These are phyloP conservation scores for Lodderomyces beijingensis DNA, from an alignment of 1,139 yeast genomes.

Conservation along the genomic window DNA sequence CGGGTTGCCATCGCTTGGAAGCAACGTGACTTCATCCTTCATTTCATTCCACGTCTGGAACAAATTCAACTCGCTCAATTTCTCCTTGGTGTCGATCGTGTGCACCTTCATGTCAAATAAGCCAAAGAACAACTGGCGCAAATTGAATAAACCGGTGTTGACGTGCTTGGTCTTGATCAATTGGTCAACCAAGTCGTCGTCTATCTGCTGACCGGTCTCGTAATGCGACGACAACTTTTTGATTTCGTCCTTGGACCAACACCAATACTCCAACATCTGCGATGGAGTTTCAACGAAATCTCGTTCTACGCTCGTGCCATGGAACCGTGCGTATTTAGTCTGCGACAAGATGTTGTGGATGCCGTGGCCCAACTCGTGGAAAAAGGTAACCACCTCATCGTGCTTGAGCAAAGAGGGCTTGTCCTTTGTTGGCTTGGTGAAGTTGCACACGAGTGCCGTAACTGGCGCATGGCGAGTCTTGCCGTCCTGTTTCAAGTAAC, in stretches of 20 bases:
- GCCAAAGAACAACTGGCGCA: constrained; percentile 77
- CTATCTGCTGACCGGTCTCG: constrained; percentile 53
- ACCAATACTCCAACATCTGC: constrained; percentile 86
- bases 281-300: constrained; percentile 92
- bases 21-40: constrained; percentile 54
- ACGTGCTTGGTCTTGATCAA: constrained; percentile 68
- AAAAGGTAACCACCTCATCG: constrained; percentile 74
- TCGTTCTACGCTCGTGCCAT: constrained; percentile 73
- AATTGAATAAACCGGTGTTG: constrained; percentile 63
- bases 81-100: constrained; percentile 40
- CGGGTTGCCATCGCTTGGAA: constrained; percentile 49
- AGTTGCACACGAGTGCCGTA: constrained; percentile 80
- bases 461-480: constrained; percentile 58
- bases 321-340: constrained; percentile 62
- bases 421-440: constrained; percentile 66
- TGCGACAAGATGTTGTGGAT: constrained; percentile 72
- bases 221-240: constrained; percentile 63
- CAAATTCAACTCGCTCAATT: constrained; percentile 42
- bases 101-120: constrained; percentile 73
- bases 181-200: constrained; percentile 55
- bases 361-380: constrained; percentile 91
- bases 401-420: constrained; percentile 78
- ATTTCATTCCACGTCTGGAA: constrained; percentile 57
- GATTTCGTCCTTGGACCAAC: constrained; percentile 68
- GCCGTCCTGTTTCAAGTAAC: constrained; percentile 47